A percentile compares a stretch with the other conserved stretches of the same genome.
Evolutionary conservation across 1,139 yeast genomes (phyloP).

Genomic region (Suhomyces maxii): DNA sequence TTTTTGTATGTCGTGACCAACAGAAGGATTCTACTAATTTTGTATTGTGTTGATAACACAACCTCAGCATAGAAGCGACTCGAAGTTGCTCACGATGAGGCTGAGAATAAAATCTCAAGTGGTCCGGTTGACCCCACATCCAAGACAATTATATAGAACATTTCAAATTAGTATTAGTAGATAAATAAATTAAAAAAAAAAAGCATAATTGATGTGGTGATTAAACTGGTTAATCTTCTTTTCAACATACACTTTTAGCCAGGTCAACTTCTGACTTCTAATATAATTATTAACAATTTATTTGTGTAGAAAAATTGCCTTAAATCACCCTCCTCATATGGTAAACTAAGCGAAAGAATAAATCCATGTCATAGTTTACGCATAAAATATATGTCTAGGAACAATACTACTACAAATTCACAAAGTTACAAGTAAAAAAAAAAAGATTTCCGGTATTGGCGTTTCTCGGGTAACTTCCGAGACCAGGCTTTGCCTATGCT

Average conservation of each 20-base stretch:
- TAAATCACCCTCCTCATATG: neutral
- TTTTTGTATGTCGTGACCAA: too few species aligned
- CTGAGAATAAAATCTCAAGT: neutral
- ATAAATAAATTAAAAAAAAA: too few species aligned
- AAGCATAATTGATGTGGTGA: too few species aligned
- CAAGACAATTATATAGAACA: neutral
- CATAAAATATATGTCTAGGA: neutral
- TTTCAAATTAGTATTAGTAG: too few species aligned
- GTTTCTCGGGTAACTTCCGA: neutral
- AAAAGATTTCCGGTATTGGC: neutral
- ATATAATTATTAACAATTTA: neutral
- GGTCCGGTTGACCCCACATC: neutral
- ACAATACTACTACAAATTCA: neutral
- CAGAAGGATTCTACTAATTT: neutral
- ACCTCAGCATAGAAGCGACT: constrained; percentile 2
- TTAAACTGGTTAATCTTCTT: too few species aligned
- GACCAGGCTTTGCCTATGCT: neutral
- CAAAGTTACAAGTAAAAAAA: too few species aligned
- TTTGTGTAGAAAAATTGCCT: neutral
- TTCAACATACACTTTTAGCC: too few species aligned
- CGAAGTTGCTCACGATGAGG: constrained; percentile 6
- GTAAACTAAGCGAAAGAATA: neutral
- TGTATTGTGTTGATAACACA: constrained; percentile 7
- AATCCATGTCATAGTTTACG: neutral
- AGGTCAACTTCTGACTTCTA: too few species aligned